These are phyloP conservation scores for Pichia exigua DNA, from an alignment of 805 yeast species.

Conservation along the genomic window DNA sequence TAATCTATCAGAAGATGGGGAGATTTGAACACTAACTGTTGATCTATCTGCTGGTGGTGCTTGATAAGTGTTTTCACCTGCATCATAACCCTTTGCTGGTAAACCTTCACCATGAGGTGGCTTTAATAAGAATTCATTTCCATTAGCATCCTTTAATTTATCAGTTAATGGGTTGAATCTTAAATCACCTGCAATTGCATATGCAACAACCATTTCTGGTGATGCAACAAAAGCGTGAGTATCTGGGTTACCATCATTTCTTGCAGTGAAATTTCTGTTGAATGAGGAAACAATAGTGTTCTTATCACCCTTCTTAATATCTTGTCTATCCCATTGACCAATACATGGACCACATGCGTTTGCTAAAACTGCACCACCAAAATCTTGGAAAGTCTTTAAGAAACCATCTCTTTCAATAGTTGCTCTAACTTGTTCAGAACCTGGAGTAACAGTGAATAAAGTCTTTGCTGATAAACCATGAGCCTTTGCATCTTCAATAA, in stretches of 20 bases:
- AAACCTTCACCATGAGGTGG: constrained; percentile 82
- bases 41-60: constrained; percentile 91
- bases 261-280: constrained; percentile 95
- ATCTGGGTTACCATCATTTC: constrained; percentile 97
- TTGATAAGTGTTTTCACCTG: constrained; percentile 80
- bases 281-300: constrained; percentile 94
- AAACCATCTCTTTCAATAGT: constrained; percentile 94
- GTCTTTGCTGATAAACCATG: constrained; percentile 87
- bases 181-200: constrained; percentile 91
- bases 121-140: constrained; percentile 65
- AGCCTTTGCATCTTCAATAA: constrained; percentile 77
- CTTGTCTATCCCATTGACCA: constrained; percentile 98
- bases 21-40: constrained; percentile 61
- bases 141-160: constrained; percentile 61
- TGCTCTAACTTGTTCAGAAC: constrained; percentile 96
- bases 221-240: constrained; percentile 98
- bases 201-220: constrained; percentile 95
- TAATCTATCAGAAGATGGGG: constrained; percentile 93
- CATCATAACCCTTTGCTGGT: constrained; percentile 61
- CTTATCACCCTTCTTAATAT: constrained; percentile 51
- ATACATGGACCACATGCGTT: constrained; percentile 99
- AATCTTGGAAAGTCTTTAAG: constrained; percentile 67
- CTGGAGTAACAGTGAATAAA: constrained; percentile 94
- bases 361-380: constrained; percentile 89
- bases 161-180: constrained; percentile 89